phyloP scores from a whole-genome alignment of 2,329 filamentous ascomycete species.

The Penicillium psychrosexuale region DNA sequence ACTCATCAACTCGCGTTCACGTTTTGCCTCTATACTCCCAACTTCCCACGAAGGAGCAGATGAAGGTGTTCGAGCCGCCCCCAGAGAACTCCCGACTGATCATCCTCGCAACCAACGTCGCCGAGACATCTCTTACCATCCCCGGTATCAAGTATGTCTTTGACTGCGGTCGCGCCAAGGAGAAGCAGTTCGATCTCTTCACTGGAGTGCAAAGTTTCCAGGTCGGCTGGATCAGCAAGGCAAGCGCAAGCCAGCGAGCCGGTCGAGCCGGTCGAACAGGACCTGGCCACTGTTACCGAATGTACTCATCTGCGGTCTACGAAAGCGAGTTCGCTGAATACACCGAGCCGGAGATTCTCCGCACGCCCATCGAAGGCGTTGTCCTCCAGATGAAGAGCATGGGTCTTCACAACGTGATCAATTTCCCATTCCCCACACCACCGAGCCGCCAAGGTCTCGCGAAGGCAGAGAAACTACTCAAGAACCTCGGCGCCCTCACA shows the following conservation, averaged over 20 bases:
- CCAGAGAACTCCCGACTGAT: conserved; percentile 81
- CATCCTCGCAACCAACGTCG: conserved; percentile 91
- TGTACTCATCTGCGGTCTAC: conserved; percentile 93
- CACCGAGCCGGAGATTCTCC: conserved; percentile 79
- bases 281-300: conserved; percentile 88
- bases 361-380: conserved; percentile 88
- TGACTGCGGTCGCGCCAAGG: conserved; percentile 87
- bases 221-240: conserved; percentile 95
- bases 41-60: conserved; percentile 83
- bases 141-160: conserved; percentile 95
- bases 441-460: conserved; percentile 72
- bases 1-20: conserved; percentile 68
- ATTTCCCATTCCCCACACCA: conserved; percentile 93
- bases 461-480: conserved; percentile 81
- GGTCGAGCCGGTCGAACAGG: conserved; percentile 94
- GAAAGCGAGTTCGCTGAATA: conserved; percentile 82
- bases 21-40: conserved; percentile 93
- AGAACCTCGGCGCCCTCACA: conserved; percentile 78
- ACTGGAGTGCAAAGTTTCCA: conserved; percentile 96
- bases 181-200: conserved; percentile 79
- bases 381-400: conserved; percentile 94
- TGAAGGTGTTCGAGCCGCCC: conserved; percentile 81
- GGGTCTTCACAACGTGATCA: conserved; percentile 83
- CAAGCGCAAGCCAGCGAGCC: conserved; percentile 84
- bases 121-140: conserved; percentile 95